These are phyloP conservation scores for Penicillium nordicum DNA, from an alignment of 2,329 filamentous ascomycete genomes.

Conservation along the genomic window DNA sequence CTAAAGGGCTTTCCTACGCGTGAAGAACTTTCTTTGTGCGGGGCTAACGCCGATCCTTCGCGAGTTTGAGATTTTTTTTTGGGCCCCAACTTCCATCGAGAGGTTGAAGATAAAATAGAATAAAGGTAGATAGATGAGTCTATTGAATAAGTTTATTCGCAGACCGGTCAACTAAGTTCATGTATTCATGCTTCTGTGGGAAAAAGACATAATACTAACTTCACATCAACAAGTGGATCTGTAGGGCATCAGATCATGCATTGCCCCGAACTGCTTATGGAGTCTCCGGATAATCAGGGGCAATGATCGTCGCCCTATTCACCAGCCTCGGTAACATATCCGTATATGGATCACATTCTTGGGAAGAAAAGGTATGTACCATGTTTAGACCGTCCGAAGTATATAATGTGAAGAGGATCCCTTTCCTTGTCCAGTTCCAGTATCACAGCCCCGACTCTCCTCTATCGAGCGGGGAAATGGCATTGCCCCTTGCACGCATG, in stretches of 20 bases:
- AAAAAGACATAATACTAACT: neutral
- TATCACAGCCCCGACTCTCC: neutral
- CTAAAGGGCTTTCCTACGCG: neutral
- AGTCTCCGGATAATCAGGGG: neutral
- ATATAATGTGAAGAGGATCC: neutral
- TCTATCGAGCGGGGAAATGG: constrained; percentile 1
- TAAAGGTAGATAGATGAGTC: neutral
- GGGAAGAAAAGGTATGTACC: neutral
- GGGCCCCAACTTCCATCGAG: neutral
- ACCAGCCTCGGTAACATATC: constrained; percentile 2
- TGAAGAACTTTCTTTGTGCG: neutral
- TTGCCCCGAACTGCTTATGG: neutral
- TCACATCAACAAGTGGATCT: neutral
- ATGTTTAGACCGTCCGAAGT: neutral
- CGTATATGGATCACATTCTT: constrained; percentile 2
- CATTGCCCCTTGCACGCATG: constrained; percentile 2
- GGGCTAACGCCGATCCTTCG: constrained; percentile 4
- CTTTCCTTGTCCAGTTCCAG: neutral
- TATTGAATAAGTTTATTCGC: neutral
- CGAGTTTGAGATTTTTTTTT: neutral
- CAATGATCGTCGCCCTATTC: neutral
- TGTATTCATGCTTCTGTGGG: neutral
- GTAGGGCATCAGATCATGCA: neutral
- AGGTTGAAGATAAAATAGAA: neutral
- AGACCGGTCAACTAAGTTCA: neutral